These are phyloP conservation scores for Boletus mariae DNA, from an alignment of 1,284 basidiomycete genomes.

Conservation along the genomic window DNA sequence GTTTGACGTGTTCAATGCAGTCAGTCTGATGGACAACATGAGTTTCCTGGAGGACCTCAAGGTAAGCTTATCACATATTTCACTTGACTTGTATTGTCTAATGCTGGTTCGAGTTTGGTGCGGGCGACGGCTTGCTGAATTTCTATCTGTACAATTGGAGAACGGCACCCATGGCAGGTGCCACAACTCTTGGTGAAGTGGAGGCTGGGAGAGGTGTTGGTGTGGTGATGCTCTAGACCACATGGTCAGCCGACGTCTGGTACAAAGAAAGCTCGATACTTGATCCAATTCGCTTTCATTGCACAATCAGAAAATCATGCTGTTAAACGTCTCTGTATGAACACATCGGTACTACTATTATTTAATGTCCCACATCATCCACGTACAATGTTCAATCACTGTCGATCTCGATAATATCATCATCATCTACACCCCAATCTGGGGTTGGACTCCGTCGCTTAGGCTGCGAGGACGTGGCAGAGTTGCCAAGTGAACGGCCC, in stretches of 20 bases:
- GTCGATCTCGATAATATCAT: conserved; percentile 71
- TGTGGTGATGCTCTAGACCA: conserved; percentile 67
- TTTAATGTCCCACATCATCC: background rate
- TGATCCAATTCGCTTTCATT: background rate
- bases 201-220: conserved; percentile 71
- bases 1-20: conserved; percentile 96
- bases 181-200: conserved; percentile 47
- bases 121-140: conserved; percentile 85
- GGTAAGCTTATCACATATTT: conserved; percentile 43
- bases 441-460: conserved; percentile 61
- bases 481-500: conserved; percentile 45
- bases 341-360: conserved; percentile 6
- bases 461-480: conserved; percentile 41
- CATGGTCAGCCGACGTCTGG: background rate
- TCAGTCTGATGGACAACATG: conserved; percentile 94
- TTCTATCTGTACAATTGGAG: conserved; percentile 95
- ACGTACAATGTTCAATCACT: conserved; percentile 48
- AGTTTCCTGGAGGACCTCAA: conserved; percentile 79
- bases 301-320: conserved; percentile 1
- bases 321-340: conserved; percentile 5
- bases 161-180: conserved; percentile 73
- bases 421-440: conserved; percentile 75
- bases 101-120: conserved; percentile 65
- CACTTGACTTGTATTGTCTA: conserved; percentile 2
- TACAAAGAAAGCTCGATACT: background rate